Base-by-base conservation (phyloP, 2,329 filamentous ascomycete species). In the Emergomyces pasteurianus region DNA sequence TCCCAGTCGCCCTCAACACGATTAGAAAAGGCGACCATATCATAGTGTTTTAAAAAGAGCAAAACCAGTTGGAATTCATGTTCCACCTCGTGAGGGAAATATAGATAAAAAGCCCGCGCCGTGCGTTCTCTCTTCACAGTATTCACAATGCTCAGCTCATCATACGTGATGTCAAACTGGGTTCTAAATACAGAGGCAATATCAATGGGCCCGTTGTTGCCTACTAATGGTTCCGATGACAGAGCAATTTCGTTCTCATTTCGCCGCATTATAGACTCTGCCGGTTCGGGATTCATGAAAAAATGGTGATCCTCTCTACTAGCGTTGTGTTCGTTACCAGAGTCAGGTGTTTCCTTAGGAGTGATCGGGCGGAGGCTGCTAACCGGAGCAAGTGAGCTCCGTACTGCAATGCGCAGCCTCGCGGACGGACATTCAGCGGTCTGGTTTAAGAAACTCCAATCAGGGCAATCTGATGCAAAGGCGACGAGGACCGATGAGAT, bases 61-160 rank as follows among this genome's bases (percentile, higher is more conserved):
- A 67, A 53, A 1, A 74, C 43, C 3, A 69, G 38, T n/a, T 69
- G 34, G 54, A 65, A 68, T 46, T 75, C 72, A 1, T 46, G 56
- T 12, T 65, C 52, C 9, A 59, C 58, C 36, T 68, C 64, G 6
- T 63, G 64, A 0, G 73, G 74, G 52, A 71, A 74, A 61, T 69
- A 65, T 31, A 76, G 60, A 62, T 72, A 76, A 46, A 76, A 74
- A 8, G 66, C 66, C 9, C 67, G 65, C 3, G 68, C 67, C 1
- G 49, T 34, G 14, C 63, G 18, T 12, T 52, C 62, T n/a, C 67
- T 66, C 5, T 61, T 63, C 1, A 54, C 36, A 8, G 53, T 62
- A 42, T 67, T 65, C 1, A 70, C 63, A 16, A 62, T 60, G 34
- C 68, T 66, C 21, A 76, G 61, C 3, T 67, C 62, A 6, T 71